Evolutionary conservation across 1,139 yeast genomes (phyloP), one percentile per base, ranked within the genome.

Genomic region (Zygotorulaspora mrakii): DNA sequence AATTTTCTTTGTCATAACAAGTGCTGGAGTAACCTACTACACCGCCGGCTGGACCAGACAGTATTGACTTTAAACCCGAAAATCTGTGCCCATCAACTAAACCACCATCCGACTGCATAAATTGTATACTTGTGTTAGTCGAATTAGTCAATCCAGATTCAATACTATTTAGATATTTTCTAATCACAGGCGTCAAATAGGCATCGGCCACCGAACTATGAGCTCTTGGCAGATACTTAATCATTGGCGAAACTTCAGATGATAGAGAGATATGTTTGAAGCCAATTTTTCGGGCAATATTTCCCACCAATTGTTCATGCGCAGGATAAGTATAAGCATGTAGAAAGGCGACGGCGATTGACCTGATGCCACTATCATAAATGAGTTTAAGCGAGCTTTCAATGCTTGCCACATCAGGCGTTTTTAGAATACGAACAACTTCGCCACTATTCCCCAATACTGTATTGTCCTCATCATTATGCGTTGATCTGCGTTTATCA

Each of bases 171-270:
- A 83, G 66, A 56, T 83, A 83, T 23, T 74, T 69, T 43, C 74
- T 69, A 35, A 83, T 79, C 35, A 79, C 82, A 1, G 94, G 94
- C 2, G 89, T 81, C 44, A 84, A 63, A 55, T 83, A 83, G 1
- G 91, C 86, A 62, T 84, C 91, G 1, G 85, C 87, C 13, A 79
- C 76, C 3, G 86, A 72, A 11, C 88, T 80, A 49, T 81, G 81
- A 1, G 87, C 84, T 44, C 94, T 68, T 10, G 83, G 75, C 18
- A 83, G 77, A 29, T 76, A 71, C 56, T 82, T 82, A 48, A 83
- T 79, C 82, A 82, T 80, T 7, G 94, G 89, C 35, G 81, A 76
- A 16, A 82, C 67, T 49, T 76, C 73, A 18, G 78, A 74, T 0
- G 89, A 81, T 13, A 82, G 67, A 0, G 89, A 80, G 20, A 83